Percentiles rank a stretch among this genome's conserved stretches.
Conservation (phyloP, 495 filamentous ascomycete genomes). For the Rhypophila decipiens region DNA sequence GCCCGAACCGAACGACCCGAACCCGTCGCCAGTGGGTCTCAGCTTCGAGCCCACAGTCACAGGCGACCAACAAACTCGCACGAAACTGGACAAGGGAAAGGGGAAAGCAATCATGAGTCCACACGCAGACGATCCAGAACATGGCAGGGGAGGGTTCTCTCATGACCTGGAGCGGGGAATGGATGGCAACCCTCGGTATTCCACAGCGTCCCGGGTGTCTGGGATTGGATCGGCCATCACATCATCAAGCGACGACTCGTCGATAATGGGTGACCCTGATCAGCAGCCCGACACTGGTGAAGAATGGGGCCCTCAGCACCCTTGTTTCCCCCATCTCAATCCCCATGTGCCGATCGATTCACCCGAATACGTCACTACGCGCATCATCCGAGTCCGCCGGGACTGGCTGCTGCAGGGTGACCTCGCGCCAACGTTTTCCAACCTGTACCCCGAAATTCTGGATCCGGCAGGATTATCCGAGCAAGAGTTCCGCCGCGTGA, state of each 20-base stretch:
- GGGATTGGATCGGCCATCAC: constrained; percentile 44
- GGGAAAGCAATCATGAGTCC: constrained; percentile 40
- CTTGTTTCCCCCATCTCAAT: constrained; percentile 89
- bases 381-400: constrained; percentile 82
- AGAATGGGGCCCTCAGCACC: constrained; percentile 83
- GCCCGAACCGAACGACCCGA: constrained; percentile 25
- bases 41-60: constrained; percentile 20
- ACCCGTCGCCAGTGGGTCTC: constrained; percentile 25
- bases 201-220: constrained; percentile 28
- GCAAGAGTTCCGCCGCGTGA: constrained; percentile 71
- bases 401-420: constrained; percentile 91
- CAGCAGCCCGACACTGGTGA: constrained; percentile 44
- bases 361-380: constrained; percentile 64
- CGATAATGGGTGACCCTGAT: constrained; percentile 48
- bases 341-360: constrained; percentile 79
- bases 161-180: constrained; percentile 47
- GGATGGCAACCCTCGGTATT: constrained; percentile 26
- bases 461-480: constrained; percentile 75
- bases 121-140: constrained; percentile 18
- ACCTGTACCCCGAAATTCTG: constrained; percentile 91
- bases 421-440: constrained; percentile 86
- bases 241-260: constrained; percentile 46
- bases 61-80: constrained; percentile 1
- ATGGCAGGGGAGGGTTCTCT: constrained; percentile 27
- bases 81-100: constrained; percentile 26